These are phyloP conservation scores for Coemansia sp. DNA, from an alignment of 192 early-diverging fungal genomes.

Conservation along the genomic window DNA sequence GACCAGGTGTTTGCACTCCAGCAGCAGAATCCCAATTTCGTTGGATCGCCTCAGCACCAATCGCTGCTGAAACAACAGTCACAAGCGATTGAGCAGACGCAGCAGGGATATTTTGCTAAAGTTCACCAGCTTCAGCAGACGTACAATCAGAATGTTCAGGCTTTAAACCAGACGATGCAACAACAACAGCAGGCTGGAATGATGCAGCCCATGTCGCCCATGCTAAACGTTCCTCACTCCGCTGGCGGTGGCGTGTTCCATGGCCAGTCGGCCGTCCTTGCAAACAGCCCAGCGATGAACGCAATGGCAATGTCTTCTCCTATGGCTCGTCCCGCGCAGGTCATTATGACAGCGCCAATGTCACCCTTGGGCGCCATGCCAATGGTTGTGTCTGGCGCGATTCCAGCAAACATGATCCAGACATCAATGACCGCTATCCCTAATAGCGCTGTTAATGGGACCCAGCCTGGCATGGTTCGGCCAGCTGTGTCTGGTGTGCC, in stretches of 20 bases:
- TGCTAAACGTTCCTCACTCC: not conserved
- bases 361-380: conserved; percentile 17
- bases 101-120: conserved; percentile 33
- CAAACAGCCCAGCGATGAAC: conserved; percentile 18
- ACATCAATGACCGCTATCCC: conserved; percentile 2
- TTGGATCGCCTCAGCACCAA: conserved; percentile 38
- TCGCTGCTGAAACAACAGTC: conserved; percentile 43
- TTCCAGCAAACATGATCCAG: conserved; percentile 9
- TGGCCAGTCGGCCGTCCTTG: conserved; percentile 1
- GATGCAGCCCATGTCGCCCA: conserved; percentile 8
- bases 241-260: not conserved
- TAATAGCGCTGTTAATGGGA: not conserved
- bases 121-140: conserved; percentile 29
- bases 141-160: conserved; percentile 38
- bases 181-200: conserved; percentile 27
- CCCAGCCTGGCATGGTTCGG: not conserved
- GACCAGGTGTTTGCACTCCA: conserved; percentile 29
- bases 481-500: conserved; percentile 6
- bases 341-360: conserved; percentile 20
- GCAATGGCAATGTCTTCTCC: conserved; percentile 26
- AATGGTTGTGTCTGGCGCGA: conserved; percentile 1
- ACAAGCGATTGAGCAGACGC: conserved; percentile 40
- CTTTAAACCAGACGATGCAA: conserved; percentile 27
- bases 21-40: conserved; percentile 41
- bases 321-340: conserved; percentile 10